phyloP scores from a whole-genome alignment of 1,284 basidiomycete species.

The Apiotrichum akiyoshidainum region DNA sequence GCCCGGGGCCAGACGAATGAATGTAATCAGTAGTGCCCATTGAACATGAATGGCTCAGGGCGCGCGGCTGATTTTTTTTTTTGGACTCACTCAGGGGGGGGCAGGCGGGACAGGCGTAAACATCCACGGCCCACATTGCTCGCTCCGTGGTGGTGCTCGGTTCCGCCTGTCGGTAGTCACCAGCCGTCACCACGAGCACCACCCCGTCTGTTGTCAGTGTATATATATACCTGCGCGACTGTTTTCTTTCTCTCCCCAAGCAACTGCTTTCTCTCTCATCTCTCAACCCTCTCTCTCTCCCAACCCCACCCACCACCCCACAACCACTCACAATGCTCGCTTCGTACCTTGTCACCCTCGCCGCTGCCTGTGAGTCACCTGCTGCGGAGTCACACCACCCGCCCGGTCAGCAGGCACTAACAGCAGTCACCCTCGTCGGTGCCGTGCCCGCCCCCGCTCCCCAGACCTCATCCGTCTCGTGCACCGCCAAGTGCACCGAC shows the following conservation, averaged over 20 bases:
- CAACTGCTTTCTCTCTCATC: neutral
- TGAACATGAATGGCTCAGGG: neutral
- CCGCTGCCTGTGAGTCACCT: neutral
- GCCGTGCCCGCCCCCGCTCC: neutral
- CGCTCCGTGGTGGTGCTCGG: too few relatives aligned
- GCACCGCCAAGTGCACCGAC: constrained; percentile 11
- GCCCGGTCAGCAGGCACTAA: neutral
- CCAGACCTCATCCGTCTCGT: neutral
- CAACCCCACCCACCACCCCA: neutral
- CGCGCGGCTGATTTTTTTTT: neutral
- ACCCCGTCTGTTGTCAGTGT: neutral
- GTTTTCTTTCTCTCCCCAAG: neutral
- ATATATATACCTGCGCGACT: neutral
- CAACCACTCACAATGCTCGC: neutral
- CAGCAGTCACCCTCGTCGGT: neutral
- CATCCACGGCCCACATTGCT: too few relatives aligned
- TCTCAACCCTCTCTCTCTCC: neutral
- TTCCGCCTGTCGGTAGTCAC: neutral
- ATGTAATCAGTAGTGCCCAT: too few relatives aligned
- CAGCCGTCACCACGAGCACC: neutral
- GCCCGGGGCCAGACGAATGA: too few relatives aligned
- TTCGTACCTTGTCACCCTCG: neutral
- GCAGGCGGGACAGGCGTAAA: neutral
- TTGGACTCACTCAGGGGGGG: neutral
- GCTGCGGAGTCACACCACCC: neutral